A percentile compares a stretch with the other conserved stretches of the same genome.
These are phyloP conservation scores for Linnemannia elongata DNA, from an alignment of 192 early-diverging fungal species.

Conservation along the genomic window DNA sequence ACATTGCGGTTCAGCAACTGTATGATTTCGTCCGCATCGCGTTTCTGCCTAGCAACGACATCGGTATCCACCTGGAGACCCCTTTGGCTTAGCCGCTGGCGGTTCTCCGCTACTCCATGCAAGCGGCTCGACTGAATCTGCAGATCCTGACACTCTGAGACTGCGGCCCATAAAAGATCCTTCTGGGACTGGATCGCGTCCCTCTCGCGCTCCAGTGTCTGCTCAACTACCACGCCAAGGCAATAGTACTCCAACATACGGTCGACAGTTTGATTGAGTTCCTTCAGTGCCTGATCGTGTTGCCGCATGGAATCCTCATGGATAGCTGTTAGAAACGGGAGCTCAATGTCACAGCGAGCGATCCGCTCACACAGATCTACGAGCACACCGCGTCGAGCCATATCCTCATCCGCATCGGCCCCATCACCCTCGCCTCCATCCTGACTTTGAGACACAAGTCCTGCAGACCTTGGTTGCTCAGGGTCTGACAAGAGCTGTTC, in stretches of 20 bases:
- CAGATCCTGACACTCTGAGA: constrained; percentile 19
- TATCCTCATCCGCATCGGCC: background rate
- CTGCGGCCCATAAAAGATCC: constrained; percentile 30
- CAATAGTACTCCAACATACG: constrained; percentile 38
- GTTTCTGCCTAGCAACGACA: background rate
- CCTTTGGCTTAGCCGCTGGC: background rate
- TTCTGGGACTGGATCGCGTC: constrained; percentile 10
- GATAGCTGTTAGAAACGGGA: constrained; percentile 12
- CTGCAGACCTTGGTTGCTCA: background rate
- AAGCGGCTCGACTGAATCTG: constrained; percentile 20
- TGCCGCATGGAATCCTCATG: constrained; percentile 28
- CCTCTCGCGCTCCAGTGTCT: constrained; percentile 16
- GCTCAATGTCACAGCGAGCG: constrained; percentile 38
- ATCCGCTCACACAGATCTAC: constrained; percentile 49
- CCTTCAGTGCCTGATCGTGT: constrained; percentile 20
- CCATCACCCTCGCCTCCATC: background rate
- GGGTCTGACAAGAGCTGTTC: constrained; percentile 50
- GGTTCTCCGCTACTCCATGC: background rate
- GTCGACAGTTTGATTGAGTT: constrained; percentile 8
- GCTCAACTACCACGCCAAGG: constrained; percentile 15
- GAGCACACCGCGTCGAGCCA: constrained; percentile 30
- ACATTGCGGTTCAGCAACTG: background rate
- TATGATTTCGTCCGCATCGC: background rate
- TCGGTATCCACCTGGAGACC: background rate
- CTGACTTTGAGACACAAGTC: background rate